Base-by-base conservation (phyloP, 148 eudicot genomes). In the Salicornia ramosissima region DNA sequence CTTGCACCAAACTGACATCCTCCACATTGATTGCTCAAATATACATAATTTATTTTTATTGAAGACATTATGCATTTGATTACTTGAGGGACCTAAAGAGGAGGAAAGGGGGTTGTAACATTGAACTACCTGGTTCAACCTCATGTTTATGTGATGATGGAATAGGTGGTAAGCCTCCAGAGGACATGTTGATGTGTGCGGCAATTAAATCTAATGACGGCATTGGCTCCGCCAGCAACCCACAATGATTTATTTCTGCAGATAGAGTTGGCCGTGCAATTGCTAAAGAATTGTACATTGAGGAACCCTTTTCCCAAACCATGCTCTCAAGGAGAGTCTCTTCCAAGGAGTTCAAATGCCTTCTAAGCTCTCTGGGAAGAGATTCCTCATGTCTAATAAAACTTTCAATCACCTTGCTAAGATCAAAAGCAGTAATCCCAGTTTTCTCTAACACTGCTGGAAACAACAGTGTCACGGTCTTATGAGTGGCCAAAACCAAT, bases 261-360 rank as follows among this genome's bases (percentile, higher is more conserved):
- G 96, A 85, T 70, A 91, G 85, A 63, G 83, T 60, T 26, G 94
- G 94, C 59, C 83, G 82, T 74, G 99, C 99, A 69, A 95, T 85
- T 21, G 74, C 83, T 81, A 95, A 81, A 55, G 96, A 95, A 79
- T 95, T 95, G 87, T 91, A 95, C 97, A 95, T 87, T 34, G 99
- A 91, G 30, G 99, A 95, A 56, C 99, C 99, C 76, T 87, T 95
- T 75, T 89, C 99, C 99, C 99, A 95, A 5, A 95, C 97, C 96
- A 89, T 86, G 84, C 96, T 89, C 85, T 95, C 99, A 77, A 95
- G 76, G 49, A 95, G 89, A 65, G 90, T 79, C 71, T 95, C 99
- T 83, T 95, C 99, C 66, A 95, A 72, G 28, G 99, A 89, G 78
- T 95, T 95, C 45, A 95, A 79, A 81, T 95, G 97, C 72, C 99